Evolutionary conservation across 208 protist species (phyloP).

Genomic region (Wallacemonas sp.): DNA sequence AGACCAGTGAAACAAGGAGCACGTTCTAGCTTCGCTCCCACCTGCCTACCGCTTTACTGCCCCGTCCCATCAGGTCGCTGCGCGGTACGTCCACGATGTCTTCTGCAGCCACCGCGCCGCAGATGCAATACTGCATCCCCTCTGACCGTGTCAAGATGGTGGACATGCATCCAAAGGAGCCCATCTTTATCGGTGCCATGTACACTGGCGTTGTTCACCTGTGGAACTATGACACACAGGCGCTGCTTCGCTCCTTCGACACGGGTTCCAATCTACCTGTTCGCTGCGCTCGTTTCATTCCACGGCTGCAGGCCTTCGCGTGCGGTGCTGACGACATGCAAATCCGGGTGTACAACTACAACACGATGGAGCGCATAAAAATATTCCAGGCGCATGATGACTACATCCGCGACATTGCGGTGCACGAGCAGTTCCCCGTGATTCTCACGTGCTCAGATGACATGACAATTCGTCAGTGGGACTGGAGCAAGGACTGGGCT

Average conservation of each 20-base stretch:
- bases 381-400: constrained; percentile 97
- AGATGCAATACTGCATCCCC: constrained; percentile 63
- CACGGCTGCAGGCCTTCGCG: constrained; percentile 96
- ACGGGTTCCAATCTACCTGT: constrained; percentile 92
- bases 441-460: constrained; percentile 98
- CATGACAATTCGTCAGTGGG: constrained; percentile 98
- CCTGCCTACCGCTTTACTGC: too few species aligned
- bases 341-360: constrained; percentile 98
- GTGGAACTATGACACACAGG: constrained; percentile 97
- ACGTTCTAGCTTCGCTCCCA: too few species aligned
- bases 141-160: constrained; percentile 98
- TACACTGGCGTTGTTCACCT: constrained; percentile 96
- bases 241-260: constrained; percentile 97
- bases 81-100: constrained; percentile 12
- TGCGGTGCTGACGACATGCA: constrained; percentile 96
- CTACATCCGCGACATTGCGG: constrained; percentile 96
- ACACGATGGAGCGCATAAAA: constrained; percentile 98
- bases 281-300: constrained; percentile 96
- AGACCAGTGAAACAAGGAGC: too few species aligned
- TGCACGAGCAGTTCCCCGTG: constrained; percentile 97
- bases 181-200: constrained; percentile 94
- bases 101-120: neutral
- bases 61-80: too few species aligned
- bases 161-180: constrained; percentile 98
- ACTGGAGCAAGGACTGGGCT: constrained; percentile 97